Evolutionary conservation across 768 basidiomycete genomes (phyloP), one percentile per base, ranked within the genome.

Genomic region (Suillus decipiens): DNA sequence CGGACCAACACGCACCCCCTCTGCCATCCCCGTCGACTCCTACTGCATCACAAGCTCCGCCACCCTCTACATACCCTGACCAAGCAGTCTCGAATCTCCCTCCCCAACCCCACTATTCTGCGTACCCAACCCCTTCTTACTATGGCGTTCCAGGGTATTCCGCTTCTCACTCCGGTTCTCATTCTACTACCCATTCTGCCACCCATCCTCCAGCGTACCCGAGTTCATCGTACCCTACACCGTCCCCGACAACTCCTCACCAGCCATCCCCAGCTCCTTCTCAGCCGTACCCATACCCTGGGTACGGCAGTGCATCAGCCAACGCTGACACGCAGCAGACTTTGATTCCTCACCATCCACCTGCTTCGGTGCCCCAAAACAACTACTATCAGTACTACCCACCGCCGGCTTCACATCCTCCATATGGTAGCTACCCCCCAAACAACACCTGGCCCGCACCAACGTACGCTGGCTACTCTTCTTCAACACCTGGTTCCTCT

Each of bases 321-420:
- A 59, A 68, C 1, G 33, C 67, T 19, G 77, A 77, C 34, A 47
- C 70, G 22, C 71, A 77, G 19, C 76, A 70, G 36, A 37, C 34
- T 6, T 50, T 73, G 0, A 65, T 65, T 43, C 51, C 64, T 28
- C 64, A 51, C 14, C 63, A 63, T 7, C 59, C 71, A 17, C 55
- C 64, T 39, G 54, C 47, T n/a, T 68, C 56, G 39, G 56, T 72
- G 1, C 61, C 68, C 3, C 67, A 72, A 24, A 61, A 64, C 56
- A 57, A 41, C 2, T 78, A 70, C 59, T 76, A 76, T 47, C 67
- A 74, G 15, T 78, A 79, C 50, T 78, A 77, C 51, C 66, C 75
- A 1, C 65, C 72, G 0, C 68, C 64, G 10, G 67, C 69, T 7
- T 63, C 76, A 12, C 74, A 72, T 31, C 63, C 70, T 51, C 42